Conservation (phyloP, 139 green algal genomes). For the Tetradesmus lagerheimii region DNA sequence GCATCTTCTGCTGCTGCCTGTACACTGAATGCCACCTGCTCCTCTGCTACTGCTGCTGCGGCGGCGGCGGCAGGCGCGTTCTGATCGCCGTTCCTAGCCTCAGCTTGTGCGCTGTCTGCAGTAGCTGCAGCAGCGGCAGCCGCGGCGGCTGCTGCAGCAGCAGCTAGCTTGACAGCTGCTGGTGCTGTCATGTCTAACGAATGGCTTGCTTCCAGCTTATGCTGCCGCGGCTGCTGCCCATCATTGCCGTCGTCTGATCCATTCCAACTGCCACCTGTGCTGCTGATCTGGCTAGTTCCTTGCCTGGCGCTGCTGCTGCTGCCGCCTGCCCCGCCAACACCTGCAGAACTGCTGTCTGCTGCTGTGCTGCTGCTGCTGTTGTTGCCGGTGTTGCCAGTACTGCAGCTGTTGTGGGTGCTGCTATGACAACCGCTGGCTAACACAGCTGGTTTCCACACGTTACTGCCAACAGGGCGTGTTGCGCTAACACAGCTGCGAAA, state of each 20-base stretch:
- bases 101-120: neutral
- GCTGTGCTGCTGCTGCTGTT: slow-evolving; percentile 22
- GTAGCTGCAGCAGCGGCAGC: neutral
- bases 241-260: neutral
- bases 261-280: slow-evolving; percentile 14
- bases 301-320: neutral
- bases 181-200: neutral
- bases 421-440: neutral
- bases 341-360: neutral
- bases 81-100: neutral
- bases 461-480: neutral
- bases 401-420: slow-evolving; percentile 10
- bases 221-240: slow-evolving; percentile 9
- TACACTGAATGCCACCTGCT: neutral
- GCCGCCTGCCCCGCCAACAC: neutral
- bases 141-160: neutral
- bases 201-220: neutral
- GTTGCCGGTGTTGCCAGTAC: neutral
- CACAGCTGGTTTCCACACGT: neutral
- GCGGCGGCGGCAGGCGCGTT: neutral
- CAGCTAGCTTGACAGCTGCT: neutral
- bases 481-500: neutral
- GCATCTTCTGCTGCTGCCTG: neutral
- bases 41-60: neutral
- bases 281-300: neutral